phyloP scores from a whole-genome alignment of 257 asterid species.

The Agastache rugosa region DNA sequence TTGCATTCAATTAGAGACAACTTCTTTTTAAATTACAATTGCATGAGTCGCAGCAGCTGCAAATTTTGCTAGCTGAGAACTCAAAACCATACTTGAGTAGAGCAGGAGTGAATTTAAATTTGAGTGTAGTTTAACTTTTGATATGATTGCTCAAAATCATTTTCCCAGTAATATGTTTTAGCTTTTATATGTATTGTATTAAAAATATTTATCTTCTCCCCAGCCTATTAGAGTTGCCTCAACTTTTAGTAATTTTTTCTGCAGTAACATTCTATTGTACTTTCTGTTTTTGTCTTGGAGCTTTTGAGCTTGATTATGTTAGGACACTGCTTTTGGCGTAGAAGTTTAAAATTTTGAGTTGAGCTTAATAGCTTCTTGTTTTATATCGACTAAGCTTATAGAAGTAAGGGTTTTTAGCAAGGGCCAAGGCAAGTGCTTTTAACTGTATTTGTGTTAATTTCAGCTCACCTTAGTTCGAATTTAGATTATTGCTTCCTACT shows the following conservation, averaged over 20 bases:
- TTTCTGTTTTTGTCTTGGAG: neutral
- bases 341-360: neutral
- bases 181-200: neutral
- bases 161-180: neutral
- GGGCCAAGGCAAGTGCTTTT: conserved; percentile 23
- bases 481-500: neutral
- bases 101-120: conserved; percentile 2
- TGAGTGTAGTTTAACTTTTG: conserved; percentile 2
- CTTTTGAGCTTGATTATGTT: neutral
- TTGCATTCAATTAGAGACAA: neutral
- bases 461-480: neutral
- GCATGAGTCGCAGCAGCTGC: conserved; percentile 16
- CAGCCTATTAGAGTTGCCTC: conserved; percentile 12
- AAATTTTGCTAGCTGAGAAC: conserved; percentile 15
- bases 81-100: conserved; percentile 10
- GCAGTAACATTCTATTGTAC: neutral
- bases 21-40: neutral
- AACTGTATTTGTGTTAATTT: neutral
- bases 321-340: neutral
- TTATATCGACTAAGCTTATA: neutral
- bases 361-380: conserved; percentile 1
- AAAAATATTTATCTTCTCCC: neutral
- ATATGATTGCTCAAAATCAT: conserved; percentile 3
- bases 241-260: neutral
- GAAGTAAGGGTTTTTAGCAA: neutral